These are phyloP conservation scores for Priceomyces castillae DNA, from an alignment of 805 yeast genomes.

Conservation along the genomic window DNA sequence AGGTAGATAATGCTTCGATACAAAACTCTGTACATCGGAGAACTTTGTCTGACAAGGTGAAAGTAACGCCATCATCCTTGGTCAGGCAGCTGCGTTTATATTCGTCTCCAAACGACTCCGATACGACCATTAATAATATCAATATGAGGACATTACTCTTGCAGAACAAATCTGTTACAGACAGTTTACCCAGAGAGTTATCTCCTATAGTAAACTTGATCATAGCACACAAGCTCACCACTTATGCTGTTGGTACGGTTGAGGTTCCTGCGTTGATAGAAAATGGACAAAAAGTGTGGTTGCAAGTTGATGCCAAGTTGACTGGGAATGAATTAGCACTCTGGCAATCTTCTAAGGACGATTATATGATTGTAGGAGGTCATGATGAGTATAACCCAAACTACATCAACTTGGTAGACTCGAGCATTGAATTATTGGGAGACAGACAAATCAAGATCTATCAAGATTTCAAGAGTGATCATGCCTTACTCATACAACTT, in stretches of 20 bases:
- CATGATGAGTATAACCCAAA: slow-evolving; percentile 45
- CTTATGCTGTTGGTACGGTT: slow-evolving; percentile 56
- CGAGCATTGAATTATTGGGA: slow-evolving; percentile 18
- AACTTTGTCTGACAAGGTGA: slow-evolving; percentile 27
- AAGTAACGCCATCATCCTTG: slow-evolving; percentile 32
- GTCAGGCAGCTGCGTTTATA: slow-evolving; percentile 32
- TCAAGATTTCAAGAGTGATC: slow-evolving; percentile 28
- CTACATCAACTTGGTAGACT: slow-evolving; percentile 53
- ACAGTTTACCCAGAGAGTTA: slow-evolving; percentile 57
- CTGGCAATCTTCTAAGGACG: slow-evolving; percentile 38
- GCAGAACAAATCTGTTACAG: slow-evolving; percentile 19
- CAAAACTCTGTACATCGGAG: slow-evolving; percentile 12
- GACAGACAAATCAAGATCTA: slow-evolving; percentile 21
- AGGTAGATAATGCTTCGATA: slow-evolving; percentile 1
- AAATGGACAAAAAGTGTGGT: slow-evolving; percentile 28
- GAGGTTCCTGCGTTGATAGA: slow-evolving; percentile 23
- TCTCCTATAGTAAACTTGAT: slow-evolving; percentile 69
- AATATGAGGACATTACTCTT: slow-evolving; percentile 13
- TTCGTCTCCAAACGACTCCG: slow-evolving; percentile 13
- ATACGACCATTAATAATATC: slow-evolving; percentile 9
- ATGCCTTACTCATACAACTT: slow-evolving; percentile 24
- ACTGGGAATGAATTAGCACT: slow-evolving; percentile 56
- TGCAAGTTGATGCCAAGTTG: slow-evolving; percentile 35
- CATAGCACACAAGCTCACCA: slow-evolving; percentile 65
- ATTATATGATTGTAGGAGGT: slow-evolving; percentile 24